These are phyloP conservation scores for Leucosporidium creatinivorum DNA, from an alignment of 768 basidiomycete genomes.

Conservation along the genomic window DNA sequence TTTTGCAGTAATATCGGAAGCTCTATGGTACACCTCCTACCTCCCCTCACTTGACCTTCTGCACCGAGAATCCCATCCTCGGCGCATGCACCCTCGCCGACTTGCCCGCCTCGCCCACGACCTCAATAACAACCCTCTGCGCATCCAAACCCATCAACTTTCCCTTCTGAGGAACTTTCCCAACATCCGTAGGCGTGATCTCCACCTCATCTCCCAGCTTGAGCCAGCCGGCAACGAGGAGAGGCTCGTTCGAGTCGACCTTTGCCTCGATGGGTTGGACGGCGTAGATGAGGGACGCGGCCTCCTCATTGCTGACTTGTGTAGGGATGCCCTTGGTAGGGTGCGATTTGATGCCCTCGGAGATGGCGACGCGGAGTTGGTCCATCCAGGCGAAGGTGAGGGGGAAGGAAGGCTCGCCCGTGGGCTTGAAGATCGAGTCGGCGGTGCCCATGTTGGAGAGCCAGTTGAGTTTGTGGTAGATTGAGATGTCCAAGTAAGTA, in stretches of 20 bases:
- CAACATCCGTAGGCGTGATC: constrained; percentile 50
- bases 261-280: not conserved
- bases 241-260: not conserved
- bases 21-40: too few relatives aligned
- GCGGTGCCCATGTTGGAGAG: constrained; percentile 40
- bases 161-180: constrained; percentile 50
- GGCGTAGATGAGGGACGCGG: too few relatives aligned
- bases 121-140: constrained; percentile 51
- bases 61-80: constrained; percentile 39
- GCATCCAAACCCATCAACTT: constrained; percentile 50
- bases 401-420: constrained; percentile 50
- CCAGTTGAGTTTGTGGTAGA: constrained; percentile 52
- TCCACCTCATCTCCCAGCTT: constrained; percentile 44
- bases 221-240: constrained; percentile 40
- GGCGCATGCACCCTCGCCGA: constrained; percentile 54
- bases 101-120: constrained; percentile 43
- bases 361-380: not conserved
- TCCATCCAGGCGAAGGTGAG: not conserved
- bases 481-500: constrained; percentile 44
- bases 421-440: not conserved
- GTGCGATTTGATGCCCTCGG: not conserved
- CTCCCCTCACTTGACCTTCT: too few relatives aligned
- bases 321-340: not conserved
- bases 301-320: too few relatives aligned
- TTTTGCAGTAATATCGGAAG: too few relatives aligned